Evolutionary conservation across 1,284 basidiomycete genomes (phyloP).

Genomic region (Coniferiporia sulphurascens): DNA sequence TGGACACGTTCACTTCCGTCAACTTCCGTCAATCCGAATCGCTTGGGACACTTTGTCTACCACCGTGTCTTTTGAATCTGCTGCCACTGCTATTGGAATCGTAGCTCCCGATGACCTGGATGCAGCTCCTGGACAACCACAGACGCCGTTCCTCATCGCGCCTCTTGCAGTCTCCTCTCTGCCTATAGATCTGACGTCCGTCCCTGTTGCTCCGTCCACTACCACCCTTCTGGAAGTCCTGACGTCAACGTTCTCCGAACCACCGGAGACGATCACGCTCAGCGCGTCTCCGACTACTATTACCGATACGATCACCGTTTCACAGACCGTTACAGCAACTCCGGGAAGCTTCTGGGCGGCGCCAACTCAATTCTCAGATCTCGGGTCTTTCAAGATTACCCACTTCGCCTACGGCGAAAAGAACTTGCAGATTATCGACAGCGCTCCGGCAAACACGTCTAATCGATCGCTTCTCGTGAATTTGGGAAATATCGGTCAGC

Average conservation of each 20-base stretch:
- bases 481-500: slow-evolving; percentile 7
- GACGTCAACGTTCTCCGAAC: slow-evolving; percentile 27
- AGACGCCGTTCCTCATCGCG: slow-evolving; percentile 1
- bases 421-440: slow-evolving; percentile 49
- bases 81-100: neutral
- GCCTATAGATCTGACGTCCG: neutral
- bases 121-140: neutral
- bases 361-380: slow-evolving; percentile 50
- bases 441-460: slow-evolving; percentile 37
- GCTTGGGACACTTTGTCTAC: neutral
- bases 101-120: neutral
- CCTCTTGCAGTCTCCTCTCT: neutral
- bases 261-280: slow-evolving; percentile 32
- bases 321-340: slow-evolving; percentile 17
- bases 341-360: slow-evolving; percentile 41
- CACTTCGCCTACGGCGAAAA: slow-evolving; percentile 47
- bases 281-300: slow-evolving; percentile 31
- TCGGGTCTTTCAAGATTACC: slow-evolving; percentile 56
- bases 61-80: neutral
- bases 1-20: slow-evolving; percentile 8
- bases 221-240: slow-evolving; percentile 5
- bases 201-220: slow-evolving; percentile 4
- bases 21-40: slow-evolving; percentile 1
- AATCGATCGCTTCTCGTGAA: slow-evolving; percentile 19
- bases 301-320: slow-evolving; percentile 23